Base-by-base conservation (phyloP, 148 eudicot genomes). In the Arctostaphylos glauca region DNA sequence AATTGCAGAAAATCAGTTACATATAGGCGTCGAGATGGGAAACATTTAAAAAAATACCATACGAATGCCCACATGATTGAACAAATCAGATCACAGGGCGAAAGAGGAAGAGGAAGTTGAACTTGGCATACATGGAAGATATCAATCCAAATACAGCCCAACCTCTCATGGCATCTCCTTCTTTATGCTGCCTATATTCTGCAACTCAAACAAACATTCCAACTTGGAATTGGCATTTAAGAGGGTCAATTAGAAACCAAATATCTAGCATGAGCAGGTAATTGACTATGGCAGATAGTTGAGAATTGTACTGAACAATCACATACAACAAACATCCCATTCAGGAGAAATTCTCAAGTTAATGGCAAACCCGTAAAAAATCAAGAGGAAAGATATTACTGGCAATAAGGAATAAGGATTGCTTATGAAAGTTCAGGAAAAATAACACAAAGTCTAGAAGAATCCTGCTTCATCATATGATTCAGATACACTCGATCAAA, bases 121-220 rank as follows among this genome's bases (percentile, higher is more conserved):
- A 84, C 64, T 49, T 18, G 68, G 82, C 90, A 81, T 92, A 95
- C 98, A 88, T 84, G 94, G 94, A 91, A 60, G 94, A 88, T 72
- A 92, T 10, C 54, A 95, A 85, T 83, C 98, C 98, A 87, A 91
- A 95, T 81, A 86, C 83, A 84, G 98, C 94, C 98, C 98, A 95
- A 88, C 98, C 98, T 89, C 83, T 87, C 21, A 85, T 86, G 64
- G 92, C 84, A 71, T 84, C 87, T 54, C 87, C 92, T 73, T 86
- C 89, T 76, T 81, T 84, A 82, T 64, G 82, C 84, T 95, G 98
- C 71, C 49, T 84, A 78, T 86, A 87, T 73, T 87, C 98, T 95
- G 91, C 85, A 84, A 53, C 31, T 31, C 9, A 47, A 70, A 43
- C 78, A 55, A 58, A 80, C 38, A 8, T 79, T 48, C 14, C 52